Evolutionary conservation across 345 rosid genomes (phyloP).

Genomic region (Syzygium jambos): DNA sequence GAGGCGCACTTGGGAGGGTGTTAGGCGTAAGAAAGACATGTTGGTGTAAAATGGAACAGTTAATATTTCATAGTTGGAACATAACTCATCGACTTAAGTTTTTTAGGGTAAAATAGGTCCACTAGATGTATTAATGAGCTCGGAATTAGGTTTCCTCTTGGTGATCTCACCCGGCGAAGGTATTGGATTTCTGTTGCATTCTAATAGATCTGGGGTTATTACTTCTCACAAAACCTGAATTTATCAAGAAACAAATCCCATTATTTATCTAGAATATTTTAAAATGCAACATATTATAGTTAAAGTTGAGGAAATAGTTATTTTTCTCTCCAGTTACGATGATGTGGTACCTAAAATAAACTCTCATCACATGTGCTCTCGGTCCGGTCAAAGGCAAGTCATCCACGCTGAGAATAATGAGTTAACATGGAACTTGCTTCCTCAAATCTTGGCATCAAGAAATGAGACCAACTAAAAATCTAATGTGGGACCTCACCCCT

Average conservation of each 20-base stretch:
- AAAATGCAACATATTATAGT: not conserved
- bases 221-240: not conserved
- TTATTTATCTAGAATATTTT: not conserved
- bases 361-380: not conserved
- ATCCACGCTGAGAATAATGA: not conserved
- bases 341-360: not conserved
- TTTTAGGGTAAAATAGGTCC: not conserved
- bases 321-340: not conserved
- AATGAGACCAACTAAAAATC: not conserved
- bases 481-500: not conserved
- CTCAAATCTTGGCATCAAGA: not conserved
- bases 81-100: not conserved
- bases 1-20: not conserved
- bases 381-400: not conserved
- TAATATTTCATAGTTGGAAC: not conserved
- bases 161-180: not conserved
- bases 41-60: not conserved
- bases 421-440: not conserved
- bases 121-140: not conserved
- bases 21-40: not conserved
- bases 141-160: not conserved
- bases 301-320: not conserved
- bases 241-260: not conserved
- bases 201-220: not conserved
- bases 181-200: not conserved